A percentile compares a stretch with the other conserved stretches of the same genome.
These are phyloP conservation scores for Nymphaea colorata DNA, from an alignment of 164 flowering plant species.

Conservation along the genomic window DNA sequence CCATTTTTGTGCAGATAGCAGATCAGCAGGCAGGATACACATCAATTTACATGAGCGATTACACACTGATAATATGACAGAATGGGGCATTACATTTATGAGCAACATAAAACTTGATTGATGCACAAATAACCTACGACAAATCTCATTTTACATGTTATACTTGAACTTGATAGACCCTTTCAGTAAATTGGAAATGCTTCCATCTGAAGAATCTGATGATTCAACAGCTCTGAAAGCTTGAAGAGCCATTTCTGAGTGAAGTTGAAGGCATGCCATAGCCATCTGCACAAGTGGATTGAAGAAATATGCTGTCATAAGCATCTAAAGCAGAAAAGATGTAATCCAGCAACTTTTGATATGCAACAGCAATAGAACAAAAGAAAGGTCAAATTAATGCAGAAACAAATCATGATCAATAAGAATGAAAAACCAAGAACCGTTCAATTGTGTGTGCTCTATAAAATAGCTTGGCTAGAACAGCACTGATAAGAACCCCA, in stretches of 20 bases:
- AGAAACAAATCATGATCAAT: not conserved
- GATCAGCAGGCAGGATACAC: no score
- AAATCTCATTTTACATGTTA: no score
- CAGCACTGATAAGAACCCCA: no score
- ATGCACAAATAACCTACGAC: no score
- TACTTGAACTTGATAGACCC: not conserved
- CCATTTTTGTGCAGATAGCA: no score
- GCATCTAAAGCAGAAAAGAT: not conserved
- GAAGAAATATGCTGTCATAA: not conserved
- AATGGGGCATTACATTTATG: no score
- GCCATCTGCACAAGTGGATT: conserved; percentile 47
- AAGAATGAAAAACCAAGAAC: no score
- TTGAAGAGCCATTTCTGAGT: conserved; percentile 93
- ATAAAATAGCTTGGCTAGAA: no score
- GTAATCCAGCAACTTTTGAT: not conserved
- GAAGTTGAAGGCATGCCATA: conserved; percentile 83
- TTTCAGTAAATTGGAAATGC: not conserved
- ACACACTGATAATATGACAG: no score
- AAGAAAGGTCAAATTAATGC: not conserved
- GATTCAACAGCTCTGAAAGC: conserved; percentile 64
- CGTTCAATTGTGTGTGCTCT: no score
- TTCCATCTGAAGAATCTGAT: not conserved
- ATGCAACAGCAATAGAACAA: not conserved
- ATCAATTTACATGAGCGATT: no score
- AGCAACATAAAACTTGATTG: no score